These are phyloP conservation scores for Aaosphaeria pasadenensis DNA, from an alignment of 2,329 filamentous ascomycete genomes.

Conservation along the genomic window DNA sequence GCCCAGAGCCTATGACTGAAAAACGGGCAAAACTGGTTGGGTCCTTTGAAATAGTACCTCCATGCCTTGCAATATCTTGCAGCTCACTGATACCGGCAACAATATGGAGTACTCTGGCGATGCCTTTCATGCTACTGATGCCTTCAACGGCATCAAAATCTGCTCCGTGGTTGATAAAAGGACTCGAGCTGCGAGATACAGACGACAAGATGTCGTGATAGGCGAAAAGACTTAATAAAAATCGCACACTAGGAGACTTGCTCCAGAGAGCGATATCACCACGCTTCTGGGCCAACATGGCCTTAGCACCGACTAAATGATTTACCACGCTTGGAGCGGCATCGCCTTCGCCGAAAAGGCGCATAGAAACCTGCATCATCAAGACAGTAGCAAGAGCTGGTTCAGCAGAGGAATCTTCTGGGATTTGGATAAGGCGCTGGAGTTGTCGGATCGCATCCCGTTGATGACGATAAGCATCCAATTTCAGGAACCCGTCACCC, in stretches of 20 bases:
- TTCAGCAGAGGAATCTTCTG: conserved; percentile 14
- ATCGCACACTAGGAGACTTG: conserved; percentile 18
- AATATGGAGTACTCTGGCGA: conserved; percentile 21
- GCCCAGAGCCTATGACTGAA: conserved; percentile 6
- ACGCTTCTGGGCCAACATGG: conserved; percentile 22
- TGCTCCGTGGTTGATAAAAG: conserved; percentile 17
- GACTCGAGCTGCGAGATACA: conserved; percentile 22
- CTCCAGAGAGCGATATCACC: conserved; percentile 6
- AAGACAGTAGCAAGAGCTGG: conserved; percentile 26
- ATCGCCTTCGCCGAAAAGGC: conserved; percentile 22
- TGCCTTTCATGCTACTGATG: conserved; percentile 16
- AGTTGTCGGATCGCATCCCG: conserved; percentile 23
- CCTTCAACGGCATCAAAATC: conserved; percentile 24
- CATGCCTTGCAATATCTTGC: conserved; percentile 8
- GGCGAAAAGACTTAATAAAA: conserved; percentile 27
- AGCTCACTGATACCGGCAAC: conserved; percentile 24
- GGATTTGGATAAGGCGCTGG: conserved; percentile 22
- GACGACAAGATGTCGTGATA: conserved; percentile 33
- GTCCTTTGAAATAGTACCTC: background rate
- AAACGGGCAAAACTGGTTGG: background rate
- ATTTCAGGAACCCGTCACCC: conserved; percentile 14
- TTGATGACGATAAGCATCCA: conserved; percentile 26
- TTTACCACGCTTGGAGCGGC: conserved; percentile 23
- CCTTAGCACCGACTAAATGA: conserved; percentile 27
- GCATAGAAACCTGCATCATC: conserved; percentile 33